phyloP scores from a whole-genome alignment of 2,329 filamentous ascomycete species.

The Sphaerulina populicola region DNA sequence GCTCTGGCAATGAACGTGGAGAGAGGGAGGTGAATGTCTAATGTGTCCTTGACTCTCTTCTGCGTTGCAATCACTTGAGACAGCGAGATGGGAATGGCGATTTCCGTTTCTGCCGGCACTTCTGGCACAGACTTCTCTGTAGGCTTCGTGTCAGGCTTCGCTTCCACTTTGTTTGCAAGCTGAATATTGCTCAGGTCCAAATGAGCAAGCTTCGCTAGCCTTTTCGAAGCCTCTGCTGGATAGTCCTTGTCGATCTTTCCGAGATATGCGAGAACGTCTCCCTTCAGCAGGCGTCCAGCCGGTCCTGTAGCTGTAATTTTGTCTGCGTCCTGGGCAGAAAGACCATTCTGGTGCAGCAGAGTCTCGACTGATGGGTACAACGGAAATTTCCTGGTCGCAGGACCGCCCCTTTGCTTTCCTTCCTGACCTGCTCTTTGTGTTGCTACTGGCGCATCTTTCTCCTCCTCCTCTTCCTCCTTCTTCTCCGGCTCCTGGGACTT shows the following conservation, averaged over 20 bases:
- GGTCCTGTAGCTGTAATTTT: conserved; percentile 85
- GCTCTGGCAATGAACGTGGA: conserved; percentile 82
- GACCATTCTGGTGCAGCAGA: conserved; percentile 68
- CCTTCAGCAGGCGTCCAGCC: conserved; percentile 81
- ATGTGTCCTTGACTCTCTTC: conserved; percentile 64
- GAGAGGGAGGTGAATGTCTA: conserved; percentile 74
- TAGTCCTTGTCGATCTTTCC: conserved; percentile 66
- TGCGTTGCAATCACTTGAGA: conserved; percentile 71
- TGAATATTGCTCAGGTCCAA: conserved; percentile 96
- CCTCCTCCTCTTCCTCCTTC: background rate
- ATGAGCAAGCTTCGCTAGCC: conserved; percentile 67
- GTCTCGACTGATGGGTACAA: conserved; percentile 76
- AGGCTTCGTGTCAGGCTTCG: conserved; percentile 41
- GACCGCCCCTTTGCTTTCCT: conserved; percentile 35
- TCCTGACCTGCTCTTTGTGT: conserved; percentile 12
- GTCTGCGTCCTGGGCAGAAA: conserved; percentile 65
- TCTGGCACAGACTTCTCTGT: conserved; percentile 37
- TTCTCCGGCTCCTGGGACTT: conserved; percentile 10
- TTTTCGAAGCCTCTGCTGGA: conserved; percentile 60
- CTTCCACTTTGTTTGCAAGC: conserved; percentile 44
- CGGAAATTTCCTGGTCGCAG: conserved; percentile 60
- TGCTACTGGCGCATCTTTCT: conserved; percentile 9
- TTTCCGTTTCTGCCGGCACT: conserved; percentile 44
- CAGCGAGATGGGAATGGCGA: conserved; percentile 71
- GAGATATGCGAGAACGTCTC: conserved; percentile 84